Conservation (phyloP, 1,284 basidiomycete species). For the Moesziomyces sp. region DNA sequence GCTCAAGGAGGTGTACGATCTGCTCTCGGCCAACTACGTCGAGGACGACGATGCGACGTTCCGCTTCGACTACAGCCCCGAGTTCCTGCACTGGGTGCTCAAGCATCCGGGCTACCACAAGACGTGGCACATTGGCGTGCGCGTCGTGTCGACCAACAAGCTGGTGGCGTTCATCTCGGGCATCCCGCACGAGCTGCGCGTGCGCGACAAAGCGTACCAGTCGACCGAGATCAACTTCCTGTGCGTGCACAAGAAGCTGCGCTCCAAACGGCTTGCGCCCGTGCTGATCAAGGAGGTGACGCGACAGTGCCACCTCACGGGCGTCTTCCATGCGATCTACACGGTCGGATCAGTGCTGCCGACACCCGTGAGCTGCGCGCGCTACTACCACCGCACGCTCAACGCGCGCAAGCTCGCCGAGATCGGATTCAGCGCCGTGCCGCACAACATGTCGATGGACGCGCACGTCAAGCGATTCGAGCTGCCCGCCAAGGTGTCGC, state of each 20-base stretch:
- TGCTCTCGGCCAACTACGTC: constrained; percentile 93
- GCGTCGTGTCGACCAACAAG: constrained; percentile 82
- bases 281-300: constrained; percentile 99
- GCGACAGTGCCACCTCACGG: constrained; percentile 85
- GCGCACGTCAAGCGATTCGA: constrained; percentile 51
- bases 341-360: constrained; percentile 73
- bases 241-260: constrained; percentile 96
- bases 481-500: constrained; percentile 33
- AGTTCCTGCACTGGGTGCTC: constrained; percentile 95
- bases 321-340: constrained; percentile 97
- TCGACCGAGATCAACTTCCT: constrained; percentile 93
- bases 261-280: constrained; percentile 93
- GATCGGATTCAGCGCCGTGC: constrained; percentile 81
- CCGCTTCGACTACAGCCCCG: constrained; percentile 93
- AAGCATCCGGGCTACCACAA: constrained; percentile 91
- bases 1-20: constrained; percentile 90
- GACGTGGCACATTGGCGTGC: constrained; percentile 96
- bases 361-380: constrained; percentile 66
- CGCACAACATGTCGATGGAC: constrained; percentile 57
- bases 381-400: constrained; percentile 92
- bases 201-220: constrained; percentile 56
- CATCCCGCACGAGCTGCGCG: constrained; percentile 74
- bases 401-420: constrained; percentile 93
- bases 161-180: constrained; percentile 99
- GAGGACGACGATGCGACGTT: constrained; percentile 96